Conservation (phyloP, 108 stramenopile genomes). For the Skeletonema potamos region DNA sequence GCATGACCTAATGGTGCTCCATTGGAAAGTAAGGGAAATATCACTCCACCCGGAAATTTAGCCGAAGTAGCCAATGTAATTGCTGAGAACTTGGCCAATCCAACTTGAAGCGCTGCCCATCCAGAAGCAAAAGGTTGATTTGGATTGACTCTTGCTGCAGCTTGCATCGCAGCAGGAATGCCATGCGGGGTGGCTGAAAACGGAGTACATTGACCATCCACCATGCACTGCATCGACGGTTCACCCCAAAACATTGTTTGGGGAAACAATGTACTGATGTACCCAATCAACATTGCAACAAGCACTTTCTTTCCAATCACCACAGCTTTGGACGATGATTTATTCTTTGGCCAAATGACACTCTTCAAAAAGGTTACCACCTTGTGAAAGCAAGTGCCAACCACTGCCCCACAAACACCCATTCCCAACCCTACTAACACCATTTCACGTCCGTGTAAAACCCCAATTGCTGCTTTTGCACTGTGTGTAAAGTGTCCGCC, state of each 20-base stretch:
- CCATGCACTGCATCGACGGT: conserved; percentile 36
- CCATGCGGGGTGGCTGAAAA: conserved; percentile 56
- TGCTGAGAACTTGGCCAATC: conserved; percentile 59
- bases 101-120: conserved; percentile 49
- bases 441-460: conserved; percentile 35
- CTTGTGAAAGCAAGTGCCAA: conserved; percentile 62
- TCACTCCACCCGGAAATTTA: conserved; percentile 43
- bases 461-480: conserved; percentile 26
- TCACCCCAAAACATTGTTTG: conserved; percentile 59
- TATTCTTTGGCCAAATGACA: conserved; percentile 31
- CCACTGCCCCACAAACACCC: conserved; percentile 55
- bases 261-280: conserved; percentile 24
- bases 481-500: conserved; percentile 65
- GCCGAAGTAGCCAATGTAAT: conserved; percentile 51
- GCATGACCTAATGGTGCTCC: conserved; percentile 34
- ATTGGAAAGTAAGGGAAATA: conserved; percentile 45
- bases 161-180: conserved; percentile 30
- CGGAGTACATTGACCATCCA: conserved; percentile 51
- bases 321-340: conserved; percentile 7
- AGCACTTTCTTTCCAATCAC: conserved; percentile 38
- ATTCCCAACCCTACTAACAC: conserved; percentile 29
- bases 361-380: conserved; percentile 29
- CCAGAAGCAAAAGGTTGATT: conserved; percentile 44
- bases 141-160: conserved; percentile 52
- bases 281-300: conserved; percentile 45